A percentile compares a stretch with the other conserved stretches of the same genome.
Conservation (phyloP, 768 basidiomycete genomes). For the Tylopilus vinaceipallidus region DNA sequence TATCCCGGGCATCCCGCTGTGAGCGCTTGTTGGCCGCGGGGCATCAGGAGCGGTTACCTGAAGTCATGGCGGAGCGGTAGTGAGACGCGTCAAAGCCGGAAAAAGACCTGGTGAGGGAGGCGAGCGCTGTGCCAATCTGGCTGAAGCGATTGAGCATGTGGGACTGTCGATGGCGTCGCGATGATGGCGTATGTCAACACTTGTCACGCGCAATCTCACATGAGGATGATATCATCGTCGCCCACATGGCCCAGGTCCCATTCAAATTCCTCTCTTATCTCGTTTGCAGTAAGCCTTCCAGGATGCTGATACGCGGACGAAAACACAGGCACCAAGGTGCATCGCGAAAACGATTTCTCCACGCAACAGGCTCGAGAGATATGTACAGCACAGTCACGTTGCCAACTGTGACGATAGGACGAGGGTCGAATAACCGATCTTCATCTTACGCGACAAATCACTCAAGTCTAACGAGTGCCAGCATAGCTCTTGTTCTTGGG, state of each 20-base stretch:
- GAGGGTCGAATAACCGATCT: too few species aligned
- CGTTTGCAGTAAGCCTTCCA: conserved; percentile 28
- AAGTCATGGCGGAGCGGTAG: conserved; percentile 42
- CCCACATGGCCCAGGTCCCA: too few species aligned
- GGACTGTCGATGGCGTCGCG: too few species aligned
- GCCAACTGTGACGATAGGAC: too few species aligned
- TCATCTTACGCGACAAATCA: too few species aligned
- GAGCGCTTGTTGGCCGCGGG: background rate
- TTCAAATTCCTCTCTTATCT: background rate
- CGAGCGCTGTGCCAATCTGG: conserved; percentile 19
- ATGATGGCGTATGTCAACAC: too few species aligned
- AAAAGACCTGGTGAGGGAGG: conserved; percentile 20
- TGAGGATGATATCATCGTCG: background rate
- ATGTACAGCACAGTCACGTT: too few species aligned
- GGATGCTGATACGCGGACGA: too few species aligned
- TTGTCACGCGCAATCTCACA: background rate
- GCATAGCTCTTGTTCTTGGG: too few species aligned
- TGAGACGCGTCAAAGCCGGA: conserved; percentile 35
- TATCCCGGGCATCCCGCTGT: conserved; percentile 20
- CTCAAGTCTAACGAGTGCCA: background rate
- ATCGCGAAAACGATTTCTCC: too few species aligned
- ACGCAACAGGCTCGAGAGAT: too few species aligned
- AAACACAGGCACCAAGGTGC: too few species aligned
- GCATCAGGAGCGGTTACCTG: conserved; percentile 10
- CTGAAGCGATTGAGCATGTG: conserved; percentile 28